These are phyloP conservation scores for Platismatia glauca DNA, from an alignment of 495 filamentous ascomycete genomes.

Conservation along the genomic window DNA sequence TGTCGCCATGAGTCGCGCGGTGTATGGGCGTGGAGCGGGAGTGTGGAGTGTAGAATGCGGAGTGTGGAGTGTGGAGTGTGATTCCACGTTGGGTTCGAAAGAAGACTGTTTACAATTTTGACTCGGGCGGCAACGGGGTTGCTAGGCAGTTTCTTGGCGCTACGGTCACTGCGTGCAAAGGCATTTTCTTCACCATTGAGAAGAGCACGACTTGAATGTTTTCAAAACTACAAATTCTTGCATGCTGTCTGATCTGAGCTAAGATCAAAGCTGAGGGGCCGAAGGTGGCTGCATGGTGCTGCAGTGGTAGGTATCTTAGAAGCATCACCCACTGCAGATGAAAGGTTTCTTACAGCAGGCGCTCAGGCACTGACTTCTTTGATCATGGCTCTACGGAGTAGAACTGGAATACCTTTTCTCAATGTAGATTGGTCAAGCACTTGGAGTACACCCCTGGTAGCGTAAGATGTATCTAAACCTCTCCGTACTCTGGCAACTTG, in stretches of 20 bases:
- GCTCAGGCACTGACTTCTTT: not conserved
- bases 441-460: too few species aligned
- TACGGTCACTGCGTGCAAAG: not conserved
- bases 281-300: not conserved
- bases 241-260: too few species aligned
- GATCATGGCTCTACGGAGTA: too few species aligned
- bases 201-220: not conserved
- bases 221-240: not conserved
- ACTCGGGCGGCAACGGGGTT: not conserved
- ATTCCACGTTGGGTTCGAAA: too few species aligned
- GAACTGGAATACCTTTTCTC: too few species aligned
- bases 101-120: not conserved
- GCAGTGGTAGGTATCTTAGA: not conserved
- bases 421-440: too few species aligned
- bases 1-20: not conserved
- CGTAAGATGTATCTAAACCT: too few species aligned
- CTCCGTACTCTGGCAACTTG: too few species aligned
- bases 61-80: too few species aligned
- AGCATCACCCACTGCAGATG: not conserved
- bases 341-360: not conserved
- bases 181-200: not conserved
- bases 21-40: not conserved
- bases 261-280: too few species aligned
- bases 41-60: not conserved
- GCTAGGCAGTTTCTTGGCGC: not conserved